Percentiles rank a stretch among this genome's conserved stretches.
Conservation (phyloP, 2,329 filamentous ascomycete species). For the Cytospora paraplurivora region DNA sequence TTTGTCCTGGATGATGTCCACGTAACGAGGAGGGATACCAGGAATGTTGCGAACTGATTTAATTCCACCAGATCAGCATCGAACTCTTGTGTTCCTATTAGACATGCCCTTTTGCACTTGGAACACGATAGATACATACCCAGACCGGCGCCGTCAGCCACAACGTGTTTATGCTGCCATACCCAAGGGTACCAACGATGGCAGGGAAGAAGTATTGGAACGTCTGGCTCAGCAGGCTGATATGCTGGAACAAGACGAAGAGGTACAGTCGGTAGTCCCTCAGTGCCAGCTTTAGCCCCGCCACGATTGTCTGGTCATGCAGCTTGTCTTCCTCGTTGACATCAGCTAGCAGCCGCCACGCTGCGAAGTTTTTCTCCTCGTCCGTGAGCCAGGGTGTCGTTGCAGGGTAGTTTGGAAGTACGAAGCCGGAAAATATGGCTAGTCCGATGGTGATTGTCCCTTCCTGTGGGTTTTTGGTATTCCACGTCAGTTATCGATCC, state of each 20-base stretch:
- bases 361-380: constrained; percentile 30
- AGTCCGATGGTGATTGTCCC: constrained; percentile 26
- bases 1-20: constrained; percentile 55
- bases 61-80: constrained; percentile 1
- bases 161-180: constrained; percentile 54
- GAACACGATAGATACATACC: constrained; percentile 37
- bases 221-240: constrained; percentile 54
- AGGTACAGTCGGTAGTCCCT: constrained; percentile 49
- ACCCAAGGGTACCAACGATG: constrained; percentile 63
- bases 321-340: constrained; percentile 33
- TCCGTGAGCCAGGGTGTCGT: constrained; percentile 29
- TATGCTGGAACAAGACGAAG: constrained; percentile 57
- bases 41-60: constrained; percentile 50
- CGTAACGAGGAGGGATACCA: constrained; percentile 56
- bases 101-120: neutral
- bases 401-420: constrained; percentile 30
- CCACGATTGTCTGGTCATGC: constrained; percentile 27
- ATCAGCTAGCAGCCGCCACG: constrained; percentile 28
- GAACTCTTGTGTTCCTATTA: neutral
- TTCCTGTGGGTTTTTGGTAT: neutral
- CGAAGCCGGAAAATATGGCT: constrained; percentile 24
- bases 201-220: constrained; percentile 69
- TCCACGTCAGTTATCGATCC: neutral
- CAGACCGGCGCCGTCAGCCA: constrained; percentile 61
- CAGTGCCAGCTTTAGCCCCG: constrained; percentile 35